Evolutionary conservation across 2,329 filamentous ascomycete species (phyloP).

Genomic region (Aphanoascus verrucosus): DNA sequence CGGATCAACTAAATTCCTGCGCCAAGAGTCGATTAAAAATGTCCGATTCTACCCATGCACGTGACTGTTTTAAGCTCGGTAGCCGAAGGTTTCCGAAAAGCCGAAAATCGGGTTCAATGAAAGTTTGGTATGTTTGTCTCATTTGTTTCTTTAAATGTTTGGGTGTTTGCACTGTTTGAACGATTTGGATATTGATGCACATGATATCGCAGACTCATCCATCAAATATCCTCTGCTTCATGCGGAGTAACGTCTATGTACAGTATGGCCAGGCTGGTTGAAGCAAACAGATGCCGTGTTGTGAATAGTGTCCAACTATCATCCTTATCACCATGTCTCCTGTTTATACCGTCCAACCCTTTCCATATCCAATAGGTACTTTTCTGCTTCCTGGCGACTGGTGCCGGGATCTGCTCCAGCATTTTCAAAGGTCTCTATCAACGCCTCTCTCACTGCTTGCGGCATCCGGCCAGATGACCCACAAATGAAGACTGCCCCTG

Average conservation of each 20-base stretch:
- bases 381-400: conserved; percentile 43
- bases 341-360: conserved; percentile 54
- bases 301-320: no score
- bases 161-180: no score
- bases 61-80: not conserved
- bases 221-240: no score
- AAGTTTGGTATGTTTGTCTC: no score
- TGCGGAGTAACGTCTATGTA: not conserved
- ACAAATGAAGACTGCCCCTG: conserved; percentile 44
- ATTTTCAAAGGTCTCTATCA: conserved; percentile 49
- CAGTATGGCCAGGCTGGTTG: not conserved
- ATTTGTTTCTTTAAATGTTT: no score
- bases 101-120: conserved; percentile 4
- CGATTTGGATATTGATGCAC: no score
- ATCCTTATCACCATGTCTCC: conserved; percentile 51
- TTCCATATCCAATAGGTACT: conserved; percentile 48
- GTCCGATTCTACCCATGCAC: conserved; percentile 12
- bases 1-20: conserved; percentile 5
- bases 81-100: conserved; percentile 13
- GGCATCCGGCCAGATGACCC: conserved; percentile 60
- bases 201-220: no score
- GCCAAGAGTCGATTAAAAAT: conserved; percentile 2
- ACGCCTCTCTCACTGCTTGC: conserved; percentile 54
- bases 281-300: no score
- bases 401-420: conserved; percentile 30